Evolutionary conservation across 208 protist species (phyloP), one percentile per base, ranked within the genome.

Genomic region (Acanthamoeba triangularis): DNA sequence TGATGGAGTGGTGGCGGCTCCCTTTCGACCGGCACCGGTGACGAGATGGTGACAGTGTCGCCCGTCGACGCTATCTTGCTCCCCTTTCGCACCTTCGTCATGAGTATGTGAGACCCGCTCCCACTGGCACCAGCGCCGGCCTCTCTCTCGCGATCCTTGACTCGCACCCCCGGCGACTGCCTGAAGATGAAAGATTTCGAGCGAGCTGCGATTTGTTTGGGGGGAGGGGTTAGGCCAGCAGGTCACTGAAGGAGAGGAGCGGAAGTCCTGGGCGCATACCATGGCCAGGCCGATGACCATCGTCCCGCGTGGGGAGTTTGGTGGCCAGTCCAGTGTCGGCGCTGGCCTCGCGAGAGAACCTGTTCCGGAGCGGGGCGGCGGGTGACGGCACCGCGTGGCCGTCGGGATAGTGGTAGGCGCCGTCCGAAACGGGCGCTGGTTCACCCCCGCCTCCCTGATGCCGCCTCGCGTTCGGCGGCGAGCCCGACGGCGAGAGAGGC

Each of bases 181-280:
- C 67, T 35, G 18, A 74, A 74, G 33, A 74, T 74, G 67, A 74
- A 74, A n/a, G 67, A 74, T 28, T 74, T 74, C n/a, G 67, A 74
- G 30, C 67, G 67, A 35, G 33, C 67, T 74, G 16, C 4, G 20
- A 25, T 61, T 18, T 23, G 49, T 18, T 59, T 14, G 52, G 52
- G 16, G 7, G 52, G 54, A 61, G 54, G 54, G 54, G 54, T 33
- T 33, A 74, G 67, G 13, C 30, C n/a, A 59, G 54, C 16, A 25
- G 56, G 23, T 16, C 28, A 28, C 11, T 18, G 8, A 33, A 30
- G 25, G 61, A 69, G 61, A 11, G n/a, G 63, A 30, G n/a, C 52
- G 3, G n/a, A 13, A 30, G n/a, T 33, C 61, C 11, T 65, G 59
- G 28, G 33, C 30, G 18, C 67, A 30, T 2, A 74, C 67, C 67